Conservation (phyloP, 2,329 filamentous ascomycete species). For the Diaporthe sp. region DNA sequence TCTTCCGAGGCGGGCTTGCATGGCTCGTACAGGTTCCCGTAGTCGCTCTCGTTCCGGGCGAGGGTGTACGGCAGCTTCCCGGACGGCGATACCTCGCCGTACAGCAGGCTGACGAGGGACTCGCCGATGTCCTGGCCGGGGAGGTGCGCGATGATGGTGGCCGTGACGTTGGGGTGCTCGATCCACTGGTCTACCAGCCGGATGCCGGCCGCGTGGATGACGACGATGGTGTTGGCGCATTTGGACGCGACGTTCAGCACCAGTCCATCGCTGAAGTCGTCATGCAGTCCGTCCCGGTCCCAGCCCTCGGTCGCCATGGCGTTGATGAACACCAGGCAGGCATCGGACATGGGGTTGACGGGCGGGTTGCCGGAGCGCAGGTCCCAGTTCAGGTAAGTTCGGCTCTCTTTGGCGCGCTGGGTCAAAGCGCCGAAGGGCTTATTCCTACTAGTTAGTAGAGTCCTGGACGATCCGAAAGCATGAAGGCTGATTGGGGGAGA, state of each 20-base stretch:
- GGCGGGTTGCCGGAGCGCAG: constrained; percentile 59
- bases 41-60: constrained; percentile 66
- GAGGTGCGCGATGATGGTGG: constrained; percentile 72
- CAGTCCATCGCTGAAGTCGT: constrained; percentile 75
- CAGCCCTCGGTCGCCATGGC: constrained; percentile 84
- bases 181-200: constrained; percentile 75
- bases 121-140: constrained; percentile 76
- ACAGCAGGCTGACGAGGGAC: constrained; percentile 68
- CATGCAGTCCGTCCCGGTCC: constrained; percentile 74
- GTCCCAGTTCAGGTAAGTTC: constrained; percentile 71
- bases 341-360: constrained; percentile 64
- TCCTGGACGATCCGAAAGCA: constrained; percentile 26
- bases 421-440: constrained; percentile 72
- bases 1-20: constrained; percentile 58
- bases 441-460: constrained; percentile 40
- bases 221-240: constrained; percentile 74
- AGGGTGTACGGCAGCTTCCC: constrained; percentile 76
- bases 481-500: constrained; percentile 41
- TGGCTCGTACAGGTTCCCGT: constrained; percentile 65
- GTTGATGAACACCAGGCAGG: constrained; percentile 77
- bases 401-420: constrained; percentile 64
- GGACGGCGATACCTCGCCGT: constrained; percentile 66
- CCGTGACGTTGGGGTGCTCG: constrained; percentile 75
- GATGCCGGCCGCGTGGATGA: constrained; percentile 74
- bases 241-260: constrained; percentile 70